These are phyloP conservation scores for Parathielavia appendiculata DNA, from an alignment of 495 filamentous ascomycete species.

Conservation along the genomic window DNA sequence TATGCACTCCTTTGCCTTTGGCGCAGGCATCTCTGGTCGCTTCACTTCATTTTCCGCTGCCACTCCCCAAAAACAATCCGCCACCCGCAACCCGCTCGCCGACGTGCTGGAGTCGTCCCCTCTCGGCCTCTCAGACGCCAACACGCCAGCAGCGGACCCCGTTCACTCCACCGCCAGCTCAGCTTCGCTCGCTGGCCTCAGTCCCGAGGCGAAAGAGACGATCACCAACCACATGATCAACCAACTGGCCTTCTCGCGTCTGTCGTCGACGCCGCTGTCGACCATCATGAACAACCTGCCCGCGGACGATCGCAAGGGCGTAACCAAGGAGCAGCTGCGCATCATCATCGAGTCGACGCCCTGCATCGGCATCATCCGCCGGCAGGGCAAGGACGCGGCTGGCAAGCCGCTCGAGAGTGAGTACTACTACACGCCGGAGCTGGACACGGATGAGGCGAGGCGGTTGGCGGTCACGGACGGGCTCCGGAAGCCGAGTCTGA, in stretches of 20 bases:
- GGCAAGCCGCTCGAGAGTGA: conserved; percentile 91
- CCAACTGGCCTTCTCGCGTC: conserved; percentile 90
- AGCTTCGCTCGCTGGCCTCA: conserved; percentile 18
- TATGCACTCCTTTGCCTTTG: conserved; percentile 82
- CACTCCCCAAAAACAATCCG: conserved; percentile 41
- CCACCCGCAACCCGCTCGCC: conserved; percentile 8
- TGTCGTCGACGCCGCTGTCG: conserved; percentile 88
- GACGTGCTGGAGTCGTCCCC: conserved; percentile 13
- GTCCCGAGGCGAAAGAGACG: conserved; percentile 33
- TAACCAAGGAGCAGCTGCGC: conserved; percentile 59
- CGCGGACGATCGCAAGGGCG: conserved; percentile 51
- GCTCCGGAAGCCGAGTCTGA: conserved; percentile 77
- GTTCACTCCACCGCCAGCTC: background rate
- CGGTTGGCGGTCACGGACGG: conserved; percentile 79
- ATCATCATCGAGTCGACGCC: conserved; percentile 62
- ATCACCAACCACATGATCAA: conserved; percentile 80
- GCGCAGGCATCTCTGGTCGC: conserved; percentile 71
- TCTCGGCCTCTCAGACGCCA: conserved; percentile 8
- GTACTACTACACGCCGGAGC: conserved; percentile 95
- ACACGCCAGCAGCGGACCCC: conserved; percentile 5
- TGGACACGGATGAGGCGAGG: conserved; percentile 72
- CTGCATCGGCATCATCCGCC: conserved; percentile 80
- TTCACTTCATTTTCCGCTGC: conserved; percentile 66
- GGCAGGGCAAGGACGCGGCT: conserved; percentile 93
- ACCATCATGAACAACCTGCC: conserved; percentile 83